Evolutionary conservation across 805 yeast species (phyloP).

Genomic region (Wickerhamomyces hampshirensis): DNA sequence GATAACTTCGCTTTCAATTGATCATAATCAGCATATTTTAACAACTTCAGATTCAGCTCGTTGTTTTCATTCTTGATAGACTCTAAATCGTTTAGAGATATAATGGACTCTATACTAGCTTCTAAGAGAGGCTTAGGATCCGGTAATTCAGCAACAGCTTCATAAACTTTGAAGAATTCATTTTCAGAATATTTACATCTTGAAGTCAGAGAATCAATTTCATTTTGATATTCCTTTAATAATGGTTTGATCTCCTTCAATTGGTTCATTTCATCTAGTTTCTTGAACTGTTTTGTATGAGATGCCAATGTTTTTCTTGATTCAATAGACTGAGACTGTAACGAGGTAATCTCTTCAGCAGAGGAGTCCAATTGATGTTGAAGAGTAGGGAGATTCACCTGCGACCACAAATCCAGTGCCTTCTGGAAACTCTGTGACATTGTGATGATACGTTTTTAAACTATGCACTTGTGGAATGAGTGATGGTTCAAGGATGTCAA

Average conservation of each 20-base stretch:
- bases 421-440: conserved; percentile 22
- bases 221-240: conserved; percentile 75
- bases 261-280: conserved; percentile 62
- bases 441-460: too few relatives aligned
- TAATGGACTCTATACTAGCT: conserved; percentile 59
- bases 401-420: conserved; percentile 73
- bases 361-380: conserved; percentile 73
- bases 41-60: conserved; percentile 50
- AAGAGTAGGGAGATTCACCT: conserved; percentile 61
- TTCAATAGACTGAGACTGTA: conserved; percentile 61
- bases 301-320: conserved; percentile 74
- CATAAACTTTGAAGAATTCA: conserved; percentile 68
- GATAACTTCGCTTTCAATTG: conserved; percentile 58
- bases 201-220: conserved; percentile 76
- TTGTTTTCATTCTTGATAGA: conserved; percentile 47
- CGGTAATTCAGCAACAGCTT: conserved; percentile 81
- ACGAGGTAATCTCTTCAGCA: conserved; percentile 65
- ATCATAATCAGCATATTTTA: conserved; percentile 74
- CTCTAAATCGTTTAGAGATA: conserved; percentile 48
- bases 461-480: background rate
- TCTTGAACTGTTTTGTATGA: conserved; percentile 82
- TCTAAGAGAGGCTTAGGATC: conserved; percentile 85
- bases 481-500: background rate
- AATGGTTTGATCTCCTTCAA: conserved; percentile 60
- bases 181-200: conserved; percentile 72